Percentiles rank a stretch among this genome's conserved stretches.
Conservation (phyloP, 2,329 filamentous ascomycete genomes). For the Botrytis byssoidea region DNA sequence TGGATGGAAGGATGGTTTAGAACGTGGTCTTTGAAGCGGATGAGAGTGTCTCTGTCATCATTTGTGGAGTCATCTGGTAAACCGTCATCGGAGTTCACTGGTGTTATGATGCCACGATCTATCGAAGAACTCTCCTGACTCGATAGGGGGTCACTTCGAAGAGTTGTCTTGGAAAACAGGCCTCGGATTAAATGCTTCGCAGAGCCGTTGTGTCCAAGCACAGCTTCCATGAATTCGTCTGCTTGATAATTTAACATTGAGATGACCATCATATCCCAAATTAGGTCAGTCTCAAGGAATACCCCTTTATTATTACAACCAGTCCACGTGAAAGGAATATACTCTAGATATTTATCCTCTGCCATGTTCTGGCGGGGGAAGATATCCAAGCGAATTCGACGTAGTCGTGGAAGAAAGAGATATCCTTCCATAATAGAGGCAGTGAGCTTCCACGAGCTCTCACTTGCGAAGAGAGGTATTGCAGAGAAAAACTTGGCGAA, state of each 20-base stretch:
- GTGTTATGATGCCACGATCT: not conserved
- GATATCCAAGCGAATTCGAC: not conserved
- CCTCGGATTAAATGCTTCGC: not conserved
- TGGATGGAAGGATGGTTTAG: not conserved
- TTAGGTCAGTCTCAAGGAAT: not conserved
- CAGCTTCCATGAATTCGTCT: constrained; percentile 5
- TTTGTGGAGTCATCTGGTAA: not conserved
- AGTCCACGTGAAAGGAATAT: constrained; percentile 13
- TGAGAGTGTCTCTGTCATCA: not conserved
- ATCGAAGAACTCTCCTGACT: not conserved
- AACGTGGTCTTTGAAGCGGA: not conserved
- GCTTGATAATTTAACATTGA: constrained; percentile 13
- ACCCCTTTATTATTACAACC: not conserved
- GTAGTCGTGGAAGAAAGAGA: not conserved
- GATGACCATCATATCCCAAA: constrained; percentile 5
- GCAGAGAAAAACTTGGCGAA: constrained; percentile 1
- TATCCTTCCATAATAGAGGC: not conserved
- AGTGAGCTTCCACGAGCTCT: not conserved
- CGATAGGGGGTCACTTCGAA: not conserved
- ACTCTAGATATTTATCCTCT: constrained; percentile 11
- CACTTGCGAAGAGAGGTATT: not conserved
- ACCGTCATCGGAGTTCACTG: not conserved
- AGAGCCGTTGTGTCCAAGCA: not conserved
- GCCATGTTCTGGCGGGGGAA: not conserved
- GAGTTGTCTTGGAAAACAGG: not conserved